These are phyloP conservation scores for Crotalaria pallida DNA, from an alignment of 306 rosid species.

Conservation along the genomic window DNA sequence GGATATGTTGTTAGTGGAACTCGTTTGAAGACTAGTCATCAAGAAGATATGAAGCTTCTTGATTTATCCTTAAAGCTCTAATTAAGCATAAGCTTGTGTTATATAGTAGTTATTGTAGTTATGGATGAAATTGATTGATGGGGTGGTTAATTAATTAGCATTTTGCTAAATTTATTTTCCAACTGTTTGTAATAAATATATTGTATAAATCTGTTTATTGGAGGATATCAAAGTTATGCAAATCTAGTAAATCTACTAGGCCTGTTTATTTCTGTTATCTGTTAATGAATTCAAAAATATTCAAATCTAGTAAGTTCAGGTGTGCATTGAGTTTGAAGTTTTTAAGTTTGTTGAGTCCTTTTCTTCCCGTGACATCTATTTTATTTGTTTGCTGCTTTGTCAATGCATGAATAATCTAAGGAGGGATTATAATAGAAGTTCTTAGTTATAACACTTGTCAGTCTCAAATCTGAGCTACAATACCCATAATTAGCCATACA, in stretches of 20 bases:
- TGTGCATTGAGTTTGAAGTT: neutral
- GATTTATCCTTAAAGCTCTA: constrained; percentile 69
- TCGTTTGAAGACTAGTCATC: constrained; percentile 28
- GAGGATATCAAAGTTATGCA: no score
- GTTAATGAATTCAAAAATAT: neutral
- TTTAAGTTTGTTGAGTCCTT: neutral
- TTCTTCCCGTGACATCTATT: neutral
- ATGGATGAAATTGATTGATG: no score
- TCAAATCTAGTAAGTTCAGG: neutral
- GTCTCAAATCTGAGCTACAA: neutral
- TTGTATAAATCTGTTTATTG: constrained; percentile 17
- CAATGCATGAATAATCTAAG: neutral
- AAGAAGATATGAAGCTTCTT: constrained; percentile 50
- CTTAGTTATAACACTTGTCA: neutral
- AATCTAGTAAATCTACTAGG: no score
- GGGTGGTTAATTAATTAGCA: constrained; percentile 13
- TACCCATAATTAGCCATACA: neutral
- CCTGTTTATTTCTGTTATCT: no score
- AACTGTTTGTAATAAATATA: constrained; percentile 19
- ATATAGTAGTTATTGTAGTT: neutral
- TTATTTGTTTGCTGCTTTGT: neutral
- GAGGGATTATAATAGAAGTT: neutral
- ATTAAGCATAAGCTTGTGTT: constrained; percentile 5
- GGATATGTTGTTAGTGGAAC: constrained; percentile 26
- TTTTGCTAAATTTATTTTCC: constrained; percentile 20